Evolutionary conservation across 768 basidiomycete genomes (phyloP).

Genomic region (Lyophyllum decastes): DNA sequence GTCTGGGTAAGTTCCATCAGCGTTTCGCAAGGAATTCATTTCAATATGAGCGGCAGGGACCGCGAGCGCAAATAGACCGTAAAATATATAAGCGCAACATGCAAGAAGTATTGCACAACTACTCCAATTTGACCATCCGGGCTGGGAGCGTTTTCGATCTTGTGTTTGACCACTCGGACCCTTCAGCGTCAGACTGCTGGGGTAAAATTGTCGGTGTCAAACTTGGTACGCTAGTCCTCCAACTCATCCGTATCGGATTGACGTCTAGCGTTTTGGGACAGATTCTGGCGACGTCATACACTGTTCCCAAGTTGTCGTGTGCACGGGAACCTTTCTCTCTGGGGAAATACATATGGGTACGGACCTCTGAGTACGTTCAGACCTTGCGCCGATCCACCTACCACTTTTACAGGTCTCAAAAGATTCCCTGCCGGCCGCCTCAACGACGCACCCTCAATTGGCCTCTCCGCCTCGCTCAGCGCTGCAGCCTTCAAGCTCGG

Average conservation of each 20-base stretch:
- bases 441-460: conserved; percentile 68
- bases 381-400: not conserved
- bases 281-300: conserved; percentile 74
- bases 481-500: conserved; percentile 81
- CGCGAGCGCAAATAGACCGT: conserved; percentile 86
- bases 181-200: conserved; percentile 39
- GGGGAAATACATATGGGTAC: conserved; percentile 90
- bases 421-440: conserved; percentile 79
- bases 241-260: not conserved
- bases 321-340: conserved; percentile 89
- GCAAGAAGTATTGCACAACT: conserved; percentile 66
- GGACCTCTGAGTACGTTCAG: not conserved
- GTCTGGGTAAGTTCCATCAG: conserved; percentile 66
- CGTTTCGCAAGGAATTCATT: not conserved
- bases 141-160: conserved; percentile 82
- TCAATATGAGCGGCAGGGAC: conserved; percentile 57
- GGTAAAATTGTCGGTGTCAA: conserved; percentile 64
- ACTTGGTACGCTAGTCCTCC: conserved; percentile 46
- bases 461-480: conserved; percentile 75
- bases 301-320: conserved; percentile 83
- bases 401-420: conserved; percentile 56
- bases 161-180: conserved; percentile 53
- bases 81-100: conserved; percentile 82
- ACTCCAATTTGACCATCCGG: conserved; percentile 68
- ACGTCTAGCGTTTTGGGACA: conserved; percentile 24